Evolutionary conservation across 306 rosid genomes (phyloP), one percentile per base, ranked within the genome.

Genomic region (Erythrophleum fordii): DNA sequence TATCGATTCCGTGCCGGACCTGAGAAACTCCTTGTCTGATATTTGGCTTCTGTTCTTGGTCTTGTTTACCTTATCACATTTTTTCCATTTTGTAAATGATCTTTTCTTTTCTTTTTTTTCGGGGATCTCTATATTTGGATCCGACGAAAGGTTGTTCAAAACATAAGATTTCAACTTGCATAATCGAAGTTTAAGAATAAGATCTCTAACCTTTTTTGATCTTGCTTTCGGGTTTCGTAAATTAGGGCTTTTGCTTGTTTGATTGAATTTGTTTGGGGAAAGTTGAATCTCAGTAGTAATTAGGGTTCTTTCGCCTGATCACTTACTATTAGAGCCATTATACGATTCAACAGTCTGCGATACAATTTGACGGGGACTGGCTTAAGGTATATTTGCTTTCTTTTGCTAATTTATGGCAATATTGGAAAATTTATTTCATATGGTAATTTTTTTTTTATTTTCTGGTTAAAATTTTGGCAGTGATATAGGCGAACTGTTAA

Each of bases 211-310:
- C 6, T 22, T 83, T 78, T 10, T 1, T 6, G 29, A 60, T 77
- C 60, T 76, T 34, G 74, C 72, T 20, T 76, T 84, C 77, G 89
- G 92, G 86, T 56, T 78, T 86, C 60, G 23, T 23, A 18, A 82
- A 52, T 86, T 69, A 78, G 88, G 85, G 79, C 71, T 79, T 86
- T 85, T 41, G 34, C 11, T 68, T 22, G 29, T 35, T 42, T 31
- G 26, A 42, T 69, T 45, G 18, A 87, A 83, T 74, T 86, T 10
- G 34, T 22, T 73, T 49, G 76, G 80, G 90, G 23, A 42, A 84
- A 68, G 16, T 79, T 69, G 29, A 56, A 42, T 76, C 55, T 17
- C 8, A 52, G 45, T 11, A 44, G 11, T 41, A 10, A 48, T 61
- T 69, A 26, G 34, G 52, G 6, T 46, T 52, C 23, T 68, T 23